Evolutionary conservation across 176 grass and related monocot genomes (phyloP), one percentile per base, ranked within the genome.

Genomic region (Zea luxurians): DNA sequence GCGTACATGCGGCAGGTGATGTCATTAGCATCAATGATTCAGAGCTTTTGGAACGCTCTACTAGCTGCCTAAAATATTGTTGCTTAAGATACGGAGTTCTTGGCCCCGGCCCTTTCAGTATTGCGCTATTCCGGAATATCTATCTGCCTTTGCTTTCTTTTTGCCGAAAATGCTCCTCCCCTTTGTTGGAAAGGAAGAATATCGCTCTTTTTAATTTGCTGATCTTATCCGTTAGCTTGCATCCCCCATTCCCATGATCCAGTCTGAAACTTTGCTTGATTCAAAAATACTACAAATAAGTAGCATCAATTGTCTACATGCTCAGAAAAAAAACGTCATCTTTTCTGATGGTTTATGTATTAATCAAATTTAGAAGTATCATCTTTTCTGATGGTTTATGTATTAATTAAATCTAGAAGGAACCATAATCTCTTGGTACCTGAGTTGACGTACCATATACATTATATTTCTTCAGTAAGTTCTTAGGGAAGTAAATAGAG

Each of bases 11-110:
- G 27, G 37, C 44, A 61, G 60, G 20, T 52, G 64, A 50, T 47
- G 87, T 77, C 82, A 85, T 71, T 77, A 61, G 81, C 46, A 43
- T 36, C 77, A 84, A 81, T 89, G 40, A 81, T 84, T 77, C 66
- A 66, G 2, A 64, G 17, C 81, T 84, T 84, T 75, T 70, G 47
- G 4, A 18, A 68, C 49, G 61, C 52, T 65, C 44, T 11, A 37
- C 61, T 36, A 68, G 20, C 38, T 76, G 37, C 27, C 17, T 70
- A 80, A 62, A 52, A 43, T 68, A 61, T 38, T 73, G 41, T 61
- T 61, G 37, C 50, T 60, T 69, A 48, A 42, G 37, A 13, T 72
- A 52, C n/a, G 63, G 76, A 83, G 75, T 79, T 83, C 44, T 46
- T 47, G 62, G 37, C 45, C 80, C 54, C n/a, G n/a, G n/a, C n/a